A percentile compares a stretch with the other conserved stretches of the same genome.
These are phyloP conservation scores for Ascochyta clinopodiicola DNA, from an alignment of 2,329 filamentous ascomycete species.

Conservation along the genomic window DNA sequence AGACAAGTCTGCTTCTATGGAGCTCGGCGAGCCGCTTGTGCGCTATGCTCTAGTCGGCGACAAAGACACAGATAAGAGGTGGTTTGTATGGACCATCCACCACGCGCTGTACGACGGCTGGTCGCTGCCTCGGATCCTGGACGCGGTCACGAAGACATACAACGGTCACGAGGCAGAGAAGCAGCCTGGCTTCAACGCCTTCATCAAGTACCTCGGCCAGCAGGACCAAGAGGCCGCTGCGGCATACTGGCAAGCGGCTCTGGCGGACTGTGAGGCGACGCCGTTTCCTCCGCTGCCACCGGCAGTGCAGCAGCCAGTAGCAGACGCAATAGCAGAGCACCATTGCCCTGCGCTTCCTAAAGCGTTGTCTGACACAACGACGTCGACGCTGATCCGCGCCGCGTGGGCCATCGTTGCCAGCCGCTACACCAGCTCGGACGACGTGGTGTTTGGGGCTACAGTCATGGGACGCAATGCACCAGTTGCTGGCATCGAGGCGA, in stretches of 20 bases:
- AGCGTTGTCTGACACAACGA: neutral
- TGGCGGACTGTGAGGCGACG: neutral
- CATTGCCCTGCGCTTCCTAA: conserved; percentile 3
- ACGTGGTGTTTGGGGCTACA: conserved; percentile 52
- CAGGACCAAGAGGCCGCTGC: neutral
- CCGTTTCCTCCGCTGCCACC: neutral
- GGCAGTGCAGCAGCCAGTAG: neutral
- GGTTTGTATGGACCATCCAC: conserved; percentile 41
- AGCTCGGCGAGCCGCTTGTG: no score
- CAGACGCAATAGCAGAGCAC: no score
- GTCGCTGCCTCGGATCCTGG: conserved; percentile 5
- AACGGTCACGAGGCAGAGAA: neutral
- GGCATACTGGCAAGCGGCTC: neutral
- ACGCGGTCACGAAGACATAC: conserved; percentile 13
- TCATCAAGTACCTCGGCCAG: conserved; percentile 7
- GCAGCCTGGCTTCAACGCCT: conserved; percentile 18
- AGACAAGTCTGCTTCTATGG: no score
- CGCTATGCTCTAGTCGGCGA: no score
- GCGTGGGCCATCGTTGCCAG: conserved; percentile 39
- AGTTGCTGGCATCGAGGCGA: conserved; percentile 44
- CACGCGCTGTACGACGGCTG: conserved; percentile 48
- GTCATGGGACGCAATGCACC: conserved; percentile 44
- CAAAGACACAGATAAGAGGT: no score
- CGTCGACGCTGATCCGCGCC: conserved; percentile 25
- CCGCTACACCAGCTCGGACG: conserved; percentile 31